These are phyloP conservation scores for Rhodomyrtus psidioides DNA, from an alignment of 441 rosid genomes.

Conservation along the genomic window DNA sequence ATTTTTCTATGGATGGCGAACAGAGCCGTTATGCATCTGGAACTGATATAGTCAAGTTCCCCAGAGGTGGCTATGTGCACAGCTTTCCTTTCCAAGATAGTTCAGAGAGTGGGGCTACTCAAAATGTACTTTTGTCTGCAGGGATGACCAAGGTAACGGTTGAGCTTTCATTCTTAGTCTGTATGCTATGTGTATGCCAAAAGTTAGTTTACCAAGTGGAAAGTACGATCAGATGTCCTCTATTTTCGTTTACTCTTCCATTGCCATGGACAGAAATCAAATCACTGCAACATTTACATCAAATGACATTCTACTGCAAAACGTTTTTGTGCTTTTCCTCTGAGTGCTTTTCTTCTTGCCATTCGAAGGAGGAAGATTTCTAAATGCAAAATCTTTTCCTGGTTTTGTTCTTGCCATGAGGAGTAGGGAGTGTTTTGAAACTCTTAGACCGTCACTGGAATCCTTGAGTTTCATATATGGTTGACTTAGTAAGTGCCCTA, in stretches of 20 bases:
- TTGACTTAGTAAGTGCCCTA: background rate
- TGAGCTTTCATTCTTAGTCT: background rate
- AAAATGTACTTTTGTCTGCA: constrained; percentile 55
- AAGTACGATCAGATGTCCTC: background rate
- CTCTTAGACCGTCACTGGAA: background rate
- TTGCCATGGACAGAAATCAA: background rate
- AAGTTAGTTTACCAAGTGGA: background rate
- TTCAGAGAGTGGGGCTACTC: constrained; percentile 97
- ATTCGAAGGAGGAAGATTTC: background rate
- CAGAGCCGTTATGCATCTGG: constrained; percentile 99
- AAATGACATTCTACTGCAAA: background rate
- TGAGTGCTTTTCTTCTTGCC: background rate
- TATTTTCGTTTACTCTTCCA: background rate
- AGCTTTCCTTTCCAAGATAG: constrained; percentile 88
- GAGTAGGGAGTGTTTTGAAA: background rate
- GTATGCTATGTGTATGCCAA: background rate
- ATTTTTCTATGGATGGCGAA: constrained; percentile 86
- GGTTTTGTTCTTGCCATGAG: background rate
- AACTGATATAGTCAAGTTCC: constrained; percentile 90
- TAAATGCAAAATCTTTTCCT: background rate
- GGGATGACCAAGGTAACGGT: constrained; percentile 56
- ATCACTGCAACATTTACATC: background rate
- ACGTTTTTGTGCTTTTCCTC: background rate
- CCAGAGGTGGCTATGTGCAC: constrained; percentile 78
- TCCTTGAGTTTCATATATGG: background rate